phyloP scores from a whole-genome alignment of 2,329 filamentous ascomycete genomes.

The Colletotrichum caudatum region DNA sequence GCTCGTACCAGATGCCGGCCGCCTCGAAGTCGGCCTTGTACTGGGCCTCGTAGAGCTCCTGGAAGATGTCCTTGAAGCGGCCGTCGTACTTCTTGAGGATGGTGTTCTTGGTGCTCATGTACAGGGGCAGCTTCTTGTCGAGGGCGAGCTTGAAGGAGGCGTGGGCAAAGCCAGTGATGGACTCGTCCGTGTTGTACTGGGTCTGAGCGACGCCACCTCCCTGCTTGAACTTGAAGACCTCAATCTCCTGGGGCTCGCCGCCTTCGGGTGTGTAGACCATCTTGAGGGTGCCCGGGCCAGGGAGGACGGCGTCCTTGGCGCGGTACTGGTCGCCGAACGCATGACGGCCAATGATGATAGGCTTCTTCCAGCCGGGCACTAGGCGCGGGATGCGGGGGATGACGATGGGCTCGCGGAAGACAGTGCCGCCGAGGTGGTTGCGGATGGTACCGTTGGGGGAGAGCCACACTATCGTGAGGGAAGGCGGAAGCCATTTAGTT shows the following conservation, averaged over 20 bases:
- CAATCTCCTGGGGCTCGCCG: constrained; percentile 83
- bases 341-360: constrained; percentile 98
- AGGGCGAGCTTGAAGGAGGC: constrained; percentile 96
- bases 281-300: constrained; percentile 86
- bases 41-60: constrained; percentile 89
- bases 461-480: constrained; percentile 81
- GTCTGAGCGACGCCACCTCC: constrained; percentile 89
- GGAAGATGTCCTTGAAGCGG: constrained; percentile 99
- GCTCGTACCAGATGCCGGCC: constrained; percentile 98
- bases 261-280: constrained; percentile 94
- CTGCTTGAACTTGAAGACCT: constrained; percentile 90
- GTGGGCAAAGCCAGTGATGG: constrained; percentile 94
- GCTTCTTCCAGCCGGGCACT: constrained; percentile 97
- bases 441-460: constrained; percentile 94
- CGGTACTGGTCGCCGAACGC: constrained; percentile 99
- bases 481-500: constrained; percentile 25
- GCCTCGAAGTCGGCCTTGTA: constrained; percentile 92
- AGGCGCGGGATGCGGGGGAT: constrained; percentile 93
- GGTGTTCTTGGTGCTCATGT: constrained; percentile 99
- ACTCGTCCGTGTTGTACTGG: constrained; percentile 98
- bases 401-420: constrained; percentile 99
- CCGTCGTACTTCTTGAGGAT: constrained; percentile 99
- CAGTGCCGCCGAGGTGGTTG: constrained; percentile 86
- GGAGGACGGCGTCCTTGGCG: constrained; percentile 89
- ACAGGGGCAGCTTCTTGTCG: constrained; percentile 88